phyloP scores from a whole-genome alignment of 2,329 filamentous ascomycete species.

The Orbilia javanica region DNA sequence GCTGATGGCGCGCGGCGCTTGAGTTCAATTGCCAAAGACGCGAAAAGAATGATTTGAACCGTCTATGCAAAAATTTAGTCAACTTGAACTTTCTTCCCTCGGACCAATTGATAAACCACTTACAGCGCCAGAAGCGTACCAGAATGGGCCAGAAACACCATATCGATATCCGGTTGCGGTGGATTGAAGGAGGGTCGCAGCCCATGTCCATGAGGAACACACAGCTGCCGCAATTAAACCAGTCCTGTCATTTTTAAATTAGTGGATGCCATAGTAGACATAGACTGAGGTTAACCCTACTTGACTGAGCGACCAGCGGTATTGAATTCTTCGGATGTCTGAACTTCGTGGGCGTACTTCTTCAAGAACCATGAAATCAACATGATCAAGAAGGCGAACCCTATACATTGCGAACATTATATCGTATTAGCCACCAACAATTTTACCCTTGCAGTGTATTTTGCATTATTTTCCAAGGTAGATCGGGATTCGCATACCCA shows the following conservation, averaged over 20 bases:
- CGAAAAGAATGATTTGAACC: constrained; percentile 84
- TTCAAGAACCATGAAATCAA: constrained; percentile 57
- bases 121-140: constrained; percentile 58
- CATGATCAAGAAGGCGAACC: constrained; percentile 58
- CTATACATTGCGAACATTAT: constrained; percentile 23
- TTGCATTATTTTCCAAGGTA: not conserved
- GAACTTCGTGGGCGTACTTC: constrained; percentile 72
- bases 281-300: constrained; percentile 42
- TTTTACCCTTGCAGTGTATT: too few relatives aligned
- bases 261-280: not conserved
- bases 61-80: constrained; percentile 36
- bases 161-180: constrained; percentile 86
- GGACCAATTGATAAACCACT: constrained; percentile 18
- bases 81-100: not conserved
- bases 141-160: constrained; percentile 76
- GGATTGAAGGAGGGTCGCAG: constrained; percentile 82
- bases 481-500: constrained; percentile 26
- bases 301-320: constrained; percentile 80
- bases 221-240: constrained; percentile 56
- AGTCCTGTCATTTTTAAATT: constrained; percentile 33
- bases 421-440: too few relatives aligned
- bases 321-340: constrained; percentile 85
- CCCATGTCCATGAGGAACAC: constrained; percentile 66
- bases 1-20: constrained; percentile 89
- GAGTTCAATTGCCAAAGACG: constrained; percentile 88